A percentile compares a stretch with the other conserved stretches of the same genome.
phyloP scores from a whole-genome alignment of 306 rosid species.

The Corylus avellana region DNA sequence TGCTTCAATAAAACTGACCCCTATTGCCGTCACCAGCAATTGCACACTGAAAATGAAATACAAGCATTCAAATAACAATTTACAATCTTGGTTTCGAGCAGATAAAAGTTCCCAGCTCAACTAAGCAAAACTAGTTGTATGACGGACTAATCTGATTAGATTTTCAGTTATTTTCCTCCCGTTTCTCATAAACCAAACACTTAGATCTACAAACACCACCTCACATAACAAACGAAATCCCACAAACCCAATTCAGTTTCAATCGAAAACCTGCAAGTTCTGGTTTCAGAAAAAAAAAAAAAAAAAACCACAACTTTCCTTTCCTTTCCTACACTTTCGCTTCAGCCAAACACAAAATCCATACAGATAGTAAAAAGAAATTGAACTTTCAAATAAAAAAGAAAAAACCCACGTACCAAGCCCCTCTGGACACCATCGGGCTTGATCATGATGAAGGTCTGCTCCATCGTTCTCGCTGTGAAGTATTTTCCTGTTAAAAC shows the following conservation, averaged over 20 bases:
- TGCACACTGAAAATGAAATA: neutral
- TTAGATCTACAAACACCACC: neutral
- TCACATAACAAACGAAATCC: neutral
- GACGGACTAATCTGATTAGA: neutral
- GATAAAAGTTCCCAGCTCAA: neutral
- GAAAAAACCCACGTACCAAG: conserved; percentile 44
- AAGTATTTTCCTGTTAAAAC: neutral
- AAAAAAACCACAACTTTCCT: too few relatives aligned
- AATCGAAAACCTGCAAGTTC: neutral
- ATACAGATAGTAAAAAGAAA: neutral
- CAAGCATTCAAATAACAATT: neutral
- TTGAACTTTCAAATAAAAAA: neutral
- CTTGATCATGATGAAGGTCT: conserved; percentile 86
- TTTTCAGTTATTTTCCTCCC: neutral
- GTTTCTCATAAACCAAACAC: neutral
- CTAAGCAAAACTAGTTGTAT: neutral
- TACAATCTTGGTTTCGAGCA: neutral
- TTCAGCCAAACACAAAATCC: conserved; percentile 16
- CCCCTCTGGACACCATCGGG: conserved; percentile 95
- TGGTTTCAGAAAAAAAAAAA: neutral
- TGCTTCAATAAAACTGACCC: neutral
- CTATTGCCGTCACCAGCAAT: neutral
- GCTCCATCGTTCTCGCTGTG: conserved; percentile 56
- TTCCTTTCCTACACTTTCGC: neutral
- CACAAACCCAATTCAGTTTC: neutral